Base-by-base conservation (phyloP, 768 basidiomycete species). In the Rubroboletus satanas region DNA sequence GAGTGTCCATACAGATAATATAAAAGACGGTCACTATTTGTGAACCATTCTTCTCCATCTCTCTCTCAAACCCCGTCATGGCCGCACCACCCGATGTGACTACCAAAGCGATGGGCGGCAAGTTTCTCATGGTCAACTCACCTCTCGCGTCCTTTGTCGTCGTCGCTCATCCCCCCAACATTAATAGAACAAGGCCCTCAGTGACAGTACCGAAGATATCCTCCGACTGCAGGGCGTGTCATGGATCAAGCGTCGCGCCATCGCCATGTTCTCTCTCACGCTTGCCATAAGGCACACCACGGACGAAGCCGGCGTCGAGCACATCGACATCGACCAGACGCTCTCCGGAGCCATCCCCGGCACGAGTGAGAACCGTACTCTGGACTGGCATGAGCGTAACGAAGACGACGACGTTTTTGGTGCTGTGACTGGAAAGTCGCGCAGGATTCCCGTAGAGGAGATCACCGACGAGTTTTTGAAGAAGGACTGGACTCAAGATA, bases 171-270 rank as follows among this genome's bases (percentile, higher is more conserved):
- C 38, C 21, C 32, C 26, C 41, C 9, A 17, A 45, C 42, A 26
- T 26, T 26, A 39, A 50, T 55, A 90, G 89, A 89, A 87, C 75
- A 90, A 86, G 70, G 42, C 73, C 2, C 76, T 89, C 50, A 86
- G 83, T 38, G 87, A 85, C 60, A 62, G 65, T 31, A 76, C 77
- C 5, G 88, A 90, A 49, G 75, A 75, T 28, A 84, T 92, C 57
- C 81, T 92, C 39, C 66, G 69, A 32, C 74, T 86, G 3, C 90
- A 91, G 66, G 90, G 90, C 47, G 77, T 92, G 32, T 67, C 83
- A 33, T 92, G 89, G 89, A 55, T 84, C 44, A 86, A 75, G 60
- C 82, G 90, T 59, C 83, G 78, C 54, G 78, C 79, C 26, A 90
- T 92, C 62, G 52, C 65, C 23, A 32, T 74, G 28, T 83, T 79